Base-by-base conservation (phyloP, 2,329 filamentous ascomycete species). In the Tothia fuscella region DNA sequence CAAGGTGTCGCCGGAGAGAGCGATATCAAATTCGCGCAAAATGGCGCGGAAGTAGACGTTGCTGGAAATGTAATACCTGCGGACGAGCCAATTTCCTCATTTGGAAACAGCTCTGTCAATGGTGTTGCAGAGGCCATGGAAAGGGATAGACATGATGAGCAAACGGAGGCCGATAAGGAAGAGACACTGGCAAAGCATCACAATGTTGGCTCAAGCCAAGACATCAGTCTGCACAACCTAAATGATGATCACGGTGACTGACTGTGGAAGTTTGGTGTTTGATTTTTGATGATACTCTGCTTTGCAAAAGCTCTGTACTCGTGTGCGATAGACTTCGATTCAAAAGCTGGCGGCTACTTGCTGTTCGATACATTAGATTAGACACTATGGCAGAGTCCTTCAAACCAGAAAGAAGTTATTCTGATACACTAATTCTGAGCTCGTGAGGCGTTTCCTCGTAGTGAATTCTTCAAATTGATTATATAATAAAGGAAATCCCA, bases 21-120 rank as follows among this genome's bases (percentile, higher is more conserved):
- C 44, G 75, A 82, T 50, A 63, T 81, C 33, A 67, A 71, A 45
- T 72, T 82, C 49, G 75, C 78, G 14, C 68, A 71, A 12, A 74
- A 78, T 44, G 77, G 76, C 28, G 74, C 74, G 12, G 63, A 21
- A 13, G 34, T 46, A 10, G 43, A 46, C 26, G 33, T 21, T 2
- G 25, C 30, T 16, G 43, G 43, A 9, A 36, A 46, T 29, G 32
- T 46, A 5, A 29, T 46, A 10, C 41, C 43, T 16, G 43, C 26
- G 5, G 7, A 13, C 5, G 35, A 17, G n/a, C 26, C 24, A 16
- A 9, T 14, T 22, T 26, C 26, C 13, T 28, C 24, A 10, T 19
- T 26, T 14, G 19, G 24, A 24, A 12, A 26, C n/a, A 14, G 20
- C 9, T 21, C 10, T 13, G 30, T 28, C 29, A 29, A 43, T 12